Base-by-base conservation (phyloP, 495 filamentous ascomycete genomes). In the Rusavskia elegans region DNA sequence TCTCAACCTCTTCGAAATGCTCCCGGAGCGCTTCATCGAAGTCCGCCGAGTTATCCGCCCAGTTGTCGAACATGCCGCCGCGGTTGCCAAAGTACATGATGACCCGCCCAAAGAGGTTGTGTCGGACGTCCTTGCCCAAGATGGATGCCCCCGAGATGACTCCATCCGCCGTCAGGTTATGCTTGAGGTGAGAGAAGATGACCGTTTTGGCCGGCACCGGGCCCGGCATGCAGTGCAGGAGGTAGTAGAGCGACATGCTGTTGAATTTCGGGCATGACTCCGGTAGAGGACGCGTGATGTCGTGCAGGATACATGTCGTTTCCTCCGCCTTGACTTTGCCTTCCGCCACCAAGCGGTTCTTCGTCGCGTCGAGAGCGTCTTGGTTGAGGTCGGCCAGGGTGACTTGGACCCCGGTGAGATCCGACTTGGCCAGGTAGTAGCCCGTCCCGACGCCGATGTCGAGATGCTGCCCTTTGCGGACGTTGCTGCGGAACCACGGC, bases 11-110 rank as follows among this genome's bases (percentile, higher is more conserved):
- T 4, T 23, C 3, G 23, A 46, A 46, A 46, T 46, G 19, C 44
- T 46, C 44, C 44, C 44, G 17, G 14, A 46, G 21, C 23, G 73
- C 61, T 41, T 67, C 68, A 58, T 78, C 75, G 1, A 79, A 71
- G 17, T 76, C 77, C 44, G 72, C 63, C 1, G 76, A 78, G 42
- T 66, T 68, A 44, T 69, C 79, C 50, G 80, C 78, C 75, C 74
- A 80, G 44, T 72, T 69, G 35, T 71, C 70, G 20, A 81, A 52
- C 29, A 44, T 35, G 10, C 38, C 50, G 23, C 44, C 27, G 36
- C 27, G 16, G 17, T 52, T 44, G 10, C 37, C 39, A 27, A 52
- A 52, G 19, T 16, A 29, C 38, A 52, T 13, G 5, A 49, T 55
- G 7, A 44, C 21, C 23, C 25, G 27, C 16, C 50, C 50, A 8